Evolutionary conservation across 495 filamentous ascomycete species (phyloP), one percentile per base, ranked within the genome.

Genomic region (Trichoderma orchidacearum): DNA sequence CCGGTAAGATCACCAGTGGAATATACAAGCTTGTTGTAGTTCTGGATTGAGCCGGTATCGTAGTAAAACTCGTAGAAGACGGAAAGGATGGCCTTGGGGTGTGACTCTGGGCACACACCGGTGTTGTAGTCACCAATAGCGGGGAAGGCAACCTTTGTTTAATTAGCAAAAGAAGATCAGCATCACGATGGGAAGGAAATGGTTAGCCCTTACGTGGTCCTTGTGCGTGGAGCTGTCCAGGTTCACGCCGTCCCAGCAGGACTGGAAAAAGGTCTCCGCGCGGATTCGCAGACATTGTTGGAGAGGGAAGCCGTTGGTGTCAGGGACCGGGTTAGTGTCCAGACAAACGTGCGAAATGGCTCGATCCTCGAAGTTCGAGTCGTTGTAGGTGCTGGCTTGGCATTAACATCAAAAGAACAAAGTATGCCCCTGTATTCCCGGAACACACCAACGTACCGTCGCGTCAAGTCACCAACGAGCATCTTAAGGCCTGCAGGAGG

Each of bases 401-500:
- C 27, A 30, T 31, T 35, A 53, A 23, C 30, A 35, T 41, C 3
- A 45, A 31, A 25, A 48, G 5, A 17, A 18, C 4, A 8, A 18
- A 45, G 2, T 4, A 45, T 0, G n/a, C n/a, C n/a, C n/a, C 15
- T 5, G 36, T 3, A 17, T 21, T 7, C n/a, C 3, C 36, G 23
- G 13, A 8, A 17, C 9, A 17, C 9, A 45, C 5, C 1, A 13
- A 27, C 41, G 2, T 13, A 48, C 41, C 41, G 41, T 48, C 41
- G 41, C 21, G 11, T 48, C 21, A 25, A 13, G 63, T 86, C 70
- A 54, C 87, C 87, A 56, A 80, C 80, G 29, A 91, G 51, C 76
- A 92, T 89, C 63, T 85, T 83, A 60, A 90, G 75, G 51, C 81
- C 83, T 15, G 72, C 62, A 1, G 88, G 87, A 70, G 89, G 90